Evolutionary conservation across 768 basidiomycete species (phyloP), one percentile per base, ranked within the genome.

Genomic region (Xerocomellus chrysenteron): DNA sequence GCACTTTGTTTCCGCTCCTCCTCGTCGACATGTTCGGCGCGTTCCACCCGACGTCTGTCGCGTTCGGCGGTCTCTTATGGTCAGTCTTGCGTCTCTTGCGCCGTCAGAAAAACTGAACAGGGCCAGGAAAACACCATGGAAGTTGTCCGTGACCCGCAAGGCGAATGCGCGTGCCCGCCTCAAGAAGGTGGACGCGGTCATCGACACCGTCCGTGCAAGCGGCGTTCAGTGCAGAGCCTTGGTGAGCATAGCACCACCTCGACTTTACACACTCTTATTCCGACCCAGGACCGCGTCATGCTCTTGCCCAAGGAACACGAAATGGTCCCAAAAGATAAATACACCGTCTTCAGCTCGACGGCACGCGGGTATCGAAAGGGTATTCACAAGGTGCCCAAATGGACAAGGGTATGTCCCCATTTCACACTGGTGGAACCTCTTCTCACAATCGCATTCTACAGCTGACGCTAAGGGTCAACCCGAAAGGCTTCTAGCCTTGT

Each of bases 371-470:
- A 96, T 73, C 78, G 96, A 43, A 98, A 98, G 66, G 90, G 92
- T 26, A 93, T 97, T 47, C 95, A 98, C 76, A 95, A 95, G 67
- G 90, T 96, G 28, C 95, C 95, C n/a, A 96, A 97, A 68, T 98
- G 88, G 85, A 97, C 95, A 48, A 81, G 92, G 73, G 94, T 95
- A 62, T 57, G 88, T 76, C 28, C 33, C 5, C 26, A 24, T 21
- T 36, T 43, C 54, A 33, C 35, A 11, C 13, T 45, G 47, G 28
- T 19, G 19, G 41, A 50, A 49, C 4, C 44, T 16, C 30, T 40
- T 43, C 46, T 62, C 43, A 59, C 45, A 59, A 19, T 60, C 56
- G 32, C 43, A 30, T 30, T 53, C 47, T 55, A 24, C 66, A 94
- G 95, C 70, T 94, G 58, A 94, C 95, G 33, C 79, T 90, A 5